Evolutionary conservation across 306 rosid species (phyloP).

Genomic region (Trifolium subterraneum): DNA sequence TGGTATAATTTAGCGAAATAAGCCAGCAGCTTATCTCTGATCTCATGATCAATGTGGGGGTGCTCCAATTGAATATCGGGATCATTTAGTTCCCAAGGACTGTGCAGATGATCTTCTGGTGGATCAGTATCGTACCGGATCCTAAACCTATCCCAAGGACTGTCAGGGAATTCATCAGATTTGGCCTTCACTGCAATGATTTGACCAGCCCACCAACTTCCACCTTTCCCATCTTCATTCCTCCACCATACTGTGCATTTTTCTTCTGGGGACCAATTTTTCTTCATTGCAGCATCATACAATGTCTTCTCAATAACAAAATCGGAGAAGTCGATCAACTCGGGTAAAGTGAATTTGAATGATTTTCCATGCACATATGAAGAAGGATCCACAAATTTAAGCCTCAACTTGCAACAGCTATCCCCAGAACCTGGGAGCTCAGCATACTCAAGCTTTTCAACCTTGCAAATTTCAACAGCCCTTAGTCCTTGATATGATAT

Average conservation of each 20-base stretch:
- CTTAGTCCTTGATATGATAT: constrained; percentile 48
- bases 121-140: constrained; percentile 62
- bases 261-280: constrained; percentile 76
- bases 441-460: constrained; percentile 68
- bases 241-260: constrained; percentile 88
- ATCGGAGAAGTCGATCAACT: constrained; percentile 70
- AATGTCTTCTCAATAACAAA: constrained; percentile 83
- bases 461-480: constrained; percentile 78
- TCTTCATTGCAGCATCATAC: constrained; percentile 68
- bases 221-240: constrained; percentile 59
- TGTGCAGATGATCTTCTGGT: constrained; percentile 55
- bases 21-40: constrained; percentile 69
- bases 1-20: constrained; percentile 58
- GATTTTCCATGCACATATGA: constrained; percentile 52
- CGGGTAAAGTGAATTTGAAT: constrained; percentile 70
- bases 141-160: constrained; percentile 82
- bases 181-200: constrained; percentile 55
- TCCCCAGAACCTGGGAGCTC: constrained; percentile 78
- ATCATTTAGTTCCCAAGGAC: constrained; percentile 90
- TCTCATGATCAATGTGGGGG: constrained; percentile 63
- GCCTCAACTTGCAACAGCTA: constrained; percentile 76
- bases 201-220: constrained; percentile 79
- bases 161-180: constrained; percentile 71
- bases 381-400: constrained; percentile 64
- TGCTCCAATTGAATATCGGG: constrained; percentile 56